Conservation (phyloP, 163 green algal species). For the Chlorella variabilis region DNA sequence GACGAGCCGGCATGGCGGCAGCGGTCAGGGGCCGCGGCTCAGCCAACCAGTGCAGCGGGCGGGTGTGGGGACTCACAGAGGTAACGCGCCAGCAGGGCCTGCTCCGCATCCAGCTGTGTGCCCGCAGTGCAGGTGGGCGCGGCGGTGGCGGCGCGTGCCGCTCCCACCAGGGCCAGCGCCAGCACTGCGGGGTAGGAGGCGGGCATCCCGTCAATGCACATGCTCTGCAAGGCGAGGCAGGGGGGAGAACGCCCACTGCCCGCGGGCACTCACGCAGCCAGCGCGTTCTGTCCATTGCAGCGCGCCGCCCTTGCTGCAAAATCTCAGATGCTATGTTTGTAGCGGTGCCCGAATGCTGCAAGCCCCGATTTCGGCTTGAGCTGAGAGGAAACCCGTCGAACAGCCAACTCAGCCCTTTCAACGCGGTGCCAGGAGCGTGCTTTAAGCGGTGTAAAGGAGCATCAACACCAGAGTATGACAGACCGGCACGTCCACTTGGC, state of each 20-base stretch:
- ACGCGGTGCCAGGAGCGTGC: no score
- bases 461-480: no score
- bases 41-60: background rate
- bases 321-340: no score
- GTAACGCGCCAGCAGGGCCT: conserved; percentile 6
- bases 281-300: conserved; percentile 1
- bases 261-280: conserved; percentile 13
- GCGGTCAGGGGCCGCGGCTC: background rate
- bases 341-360: no score
- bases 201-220: no score
- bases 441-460: no score
- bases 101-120: background rate
- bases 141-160: background rate
- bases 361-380: no score
- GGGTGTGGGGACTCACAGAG: background rate
- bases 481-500: no score
- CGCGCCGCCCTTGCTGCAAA: no score
- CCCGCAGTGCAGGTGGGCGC: background rate
- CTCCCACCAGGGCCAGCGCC: background rate
- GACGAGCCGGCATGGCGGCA: background rate
- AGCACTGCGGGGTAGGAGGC: background rate
- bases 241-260: conserved; percentile 10
- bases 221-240: no score
- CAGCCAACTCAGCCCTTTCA: no score
- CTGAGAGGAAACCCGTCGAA: no score